Percentiles rank a stretch among this genome's conserved stretches.
These are phyloP conservation scores for Lactarius tabidus DNA, from an alignment of 768 basidiomycete genomes.

Conservation along the genomic window DNA sequence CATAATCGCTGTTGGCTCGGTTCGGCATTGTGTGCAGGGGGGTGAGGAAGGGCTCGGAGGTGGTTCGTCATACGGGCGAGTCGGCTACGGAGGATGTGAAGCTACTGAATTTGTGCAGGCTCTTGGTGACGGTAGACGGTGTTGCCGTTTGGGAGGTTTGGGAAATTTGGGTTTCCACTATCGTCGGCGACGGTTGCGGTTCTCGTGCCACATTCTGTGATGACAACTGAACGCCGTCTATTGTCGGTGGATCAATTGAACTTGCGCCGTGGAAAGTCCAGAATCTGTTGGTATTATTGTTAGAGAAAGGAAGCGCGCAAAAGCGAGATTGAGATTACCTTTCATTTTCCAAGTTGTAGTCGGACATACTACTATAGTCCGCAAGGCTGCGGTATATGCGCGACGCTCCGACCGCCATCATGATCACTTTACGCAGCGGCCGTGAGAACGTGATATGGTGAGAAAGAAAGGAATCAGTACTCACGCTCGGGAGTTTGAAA, in stretches of 20 bases:
- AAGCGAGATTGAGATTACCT: background rate
- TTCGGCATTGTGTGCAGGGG: background rate
- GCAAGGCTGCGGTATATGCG: slow-evolving; percentile 22
- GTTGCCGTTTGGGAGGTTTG: background rate
- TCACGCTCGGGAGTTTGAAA: slow-evolving; percentile 23
- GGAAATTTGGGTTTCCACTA: too few species aligned
- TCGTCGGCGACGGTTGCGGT: background rate
- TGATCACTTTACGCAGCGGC: slow-evolving; percentile 12
- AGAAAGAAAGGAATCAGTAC: background rate
- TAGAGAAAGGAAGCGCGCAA: background rate
- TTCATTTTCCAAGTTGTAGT: slow-evolving; percentile 20
- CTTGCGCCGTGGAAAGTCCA: background rate
- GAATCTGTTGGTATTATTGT: background rate
- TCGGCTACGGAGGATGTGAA: background rate
- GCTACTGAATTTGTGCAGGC: background rate
- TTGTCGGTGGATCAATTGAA: background rate
- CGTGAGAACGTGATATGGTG: background rate
- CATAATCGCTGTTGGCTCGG: background rate
- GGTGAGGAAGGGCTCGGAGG: too few species aligned
- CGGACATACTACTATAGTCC: slow-evolving; percentile 19
- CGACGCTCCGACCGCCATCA: slow-evolving; percentile 22
- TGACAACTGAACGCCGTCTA: background rate
- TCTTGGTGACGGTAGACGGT: background rate
- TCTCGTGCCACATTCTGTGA: background rate
- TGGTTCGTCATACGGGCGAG: slow-evolving; percentile 3